Base-by-base conservation (phyloP, 1,284 basidiomycete genomes). In the Fomitopsis schrenkii region DNA sequence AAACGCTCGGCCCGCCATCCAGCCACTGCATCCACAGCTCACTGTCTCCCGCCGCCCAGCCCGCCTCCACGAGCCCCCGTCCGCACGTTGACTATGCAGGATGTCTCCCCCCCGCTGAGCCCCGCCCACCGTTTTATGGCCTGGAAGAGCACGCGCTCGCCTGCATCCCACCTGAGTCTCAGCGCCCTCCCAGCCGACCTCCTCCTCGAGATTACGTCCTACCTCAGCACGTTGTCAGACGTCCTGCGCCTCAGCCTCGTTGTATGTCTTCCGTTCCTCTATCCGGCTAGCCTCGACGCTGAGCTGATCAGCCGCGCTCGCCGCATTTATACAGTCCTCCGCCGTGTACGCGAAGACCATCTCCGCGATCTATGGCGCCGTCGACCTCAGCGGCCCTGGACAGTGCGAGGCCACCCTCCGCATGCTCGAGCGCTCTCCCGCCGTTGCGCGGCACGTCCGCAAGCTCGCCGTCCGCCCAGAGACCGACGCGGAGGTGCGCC, bases 371-470 rank as follows among this genome's bases (percentile, higher is more conserved):
- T 91, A 91, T 63, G 74, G 77, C 44, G 74, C 75, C 12, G 83
- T 91, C 58, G 74, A 77, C 36, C 76, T 91, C 38, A 75, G 76
- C 59, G 80, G 81, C 36, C 70, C 76, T 1, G 75, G 78, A 19
- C 88, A 90, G 77, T 90, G 86, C 66, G 68, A 72, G n/a, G 67
- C 72, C 10, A 91, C 88, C 0, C 78, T 91, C 35, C 69, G 69
- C 26, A 90, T 91, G 88, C 83, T 91, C 48, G 67, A 68, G 59
- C 71, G 70, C 19, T 77, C 77, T 10, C 81, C 80, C 1, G 77
- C 79, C 54, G 80, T 90, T 57, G 84, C 88, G 1, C 80, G 88
- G 26, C 88, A 91, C 70, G 81, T 90, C 45, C 81, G 79, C 38
- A 77, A 81, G 59, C 80, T 91, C 28, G 66, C 79, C 22, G 72